phyloP scores from a whole-genome alignment of 305 asterid genomes.

The Fraxinus nigra region DNA sequence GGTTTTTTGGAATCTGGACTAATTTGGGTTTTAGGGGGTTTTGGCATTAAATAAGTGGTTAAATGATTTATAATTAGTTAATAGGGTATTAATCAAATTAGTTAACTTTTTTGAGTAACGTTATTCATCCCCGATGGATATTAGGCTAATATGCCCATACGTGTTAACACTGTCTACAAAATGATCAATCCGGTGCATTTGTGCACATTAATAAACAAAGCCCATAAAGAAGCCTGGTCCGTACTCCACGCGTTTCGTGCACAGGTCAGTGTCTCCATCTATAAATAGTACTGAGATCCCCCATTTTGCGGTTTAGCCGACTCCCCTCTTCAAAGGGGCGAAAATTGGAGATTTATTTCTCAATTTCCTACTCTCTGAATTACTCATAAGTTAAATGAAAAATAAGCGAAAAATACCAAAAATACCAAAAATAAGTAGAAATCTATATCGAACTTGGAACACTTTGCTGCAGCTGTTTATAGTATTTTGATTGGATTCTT shows the following conservation, averaged over 20 bases:
- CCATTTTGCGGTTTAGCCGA: fast-evolving
- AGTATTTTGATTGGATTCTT: constrained; percentile 1
- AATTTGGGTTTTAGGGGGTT: too few species aligned
- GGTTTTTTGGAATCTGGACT: too few species aligned
- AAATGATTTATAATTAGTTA: too few species aligned
- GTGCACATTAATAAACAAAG: background rate
- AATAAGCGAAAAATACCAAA: background rate
- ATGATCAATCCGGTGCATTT: too few species aligned
- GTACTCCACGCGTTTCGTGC: background rate
- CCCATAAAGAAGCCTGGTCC: background rate
- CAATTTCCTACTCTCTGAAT: background rate
- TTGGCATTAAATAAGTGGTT: too few species aligned
- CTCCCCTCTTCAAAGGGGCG: constrained; percentile 12
- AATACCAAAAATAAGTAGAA: background rate
- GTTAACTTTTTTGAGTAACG: too few species aligned
- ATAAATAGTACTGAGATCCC: constrained; percentile 23
- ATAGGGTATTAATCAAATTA: too few species aligned
- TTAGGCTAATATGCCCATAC: too few species aligned
- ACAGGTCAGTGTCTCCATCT: constrained; percentile 3
- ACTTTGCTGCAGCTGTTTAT: background rate
- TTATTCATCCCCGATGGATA: too few species aligned
- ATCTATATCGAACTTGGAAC: background rate
- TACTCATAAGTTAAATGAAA: background rate
- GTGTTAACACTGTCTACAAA: too few species aligned
- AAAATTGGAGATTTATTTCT: background rate